phyloP scores from a whole-genome alignment of 1,284 basidiomycete species.

The Sporisorium exsertum region DNA sequence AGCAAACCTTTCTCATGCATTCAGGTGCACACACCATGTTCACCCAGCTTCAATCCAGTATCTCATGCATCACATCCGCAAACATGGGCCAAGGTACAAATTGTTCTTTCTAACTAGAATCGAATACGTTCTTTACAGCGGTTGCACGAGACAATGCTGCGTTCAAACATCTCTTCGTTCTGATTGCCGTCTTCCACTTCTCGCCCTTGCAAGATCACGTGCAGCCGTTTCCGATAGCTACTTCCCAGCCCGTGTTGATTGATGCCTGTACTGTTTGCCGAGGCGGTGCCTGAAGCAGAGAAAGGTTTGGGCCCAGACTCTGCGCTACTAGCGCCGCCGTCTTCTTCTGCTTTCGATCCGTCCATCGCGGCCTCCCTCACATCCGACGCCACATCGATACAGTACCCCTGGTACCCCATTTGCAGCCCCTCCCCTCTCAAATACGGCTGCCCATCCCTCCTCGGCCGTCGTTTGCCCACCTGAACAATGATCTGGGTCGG shows the following conservation, averaged over 20 bases:
- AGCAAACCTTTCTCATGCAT: background rate
- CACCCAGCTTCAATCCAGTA: background rate
- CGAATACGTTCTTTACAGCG: constrained; percentile 30
- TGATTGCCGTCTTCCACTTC: constrained; percentile 23
- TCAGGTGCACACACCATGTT: background rate
- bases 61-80: background rate
- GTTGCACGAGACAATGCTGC: constrained; percentile 41
- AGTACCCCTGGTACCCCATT: constrained; percentile 40
- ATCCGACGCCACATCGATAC: constrained; percentile 17
- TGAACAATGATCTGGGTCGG: constrained; percentile 40
- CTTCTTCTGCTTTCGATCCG: background rate
- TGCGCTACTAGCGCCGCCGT: background rate
- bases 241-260: background rate
- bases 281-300: background rate
- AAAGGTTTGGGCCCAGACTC: background rate
- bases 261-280: background rate
- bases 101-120: constrained; percentile 23
- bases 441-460: constrained; percentile 14
- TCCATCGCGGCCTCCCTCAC: background rate
- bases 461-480: constrained; percentile 23
- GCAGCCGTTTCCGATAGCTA: constrained; percentile 3
- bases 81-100: background rate
- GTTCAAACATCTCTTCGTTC: constrained; percentile 38
- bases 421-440: constrained; percentile 40
- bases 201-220: constrained; percentile 35